Base-by-base conservation (phyloP, 2,329 filamentous ascomycete species). In the Metarhizium brunneum region DNA sequence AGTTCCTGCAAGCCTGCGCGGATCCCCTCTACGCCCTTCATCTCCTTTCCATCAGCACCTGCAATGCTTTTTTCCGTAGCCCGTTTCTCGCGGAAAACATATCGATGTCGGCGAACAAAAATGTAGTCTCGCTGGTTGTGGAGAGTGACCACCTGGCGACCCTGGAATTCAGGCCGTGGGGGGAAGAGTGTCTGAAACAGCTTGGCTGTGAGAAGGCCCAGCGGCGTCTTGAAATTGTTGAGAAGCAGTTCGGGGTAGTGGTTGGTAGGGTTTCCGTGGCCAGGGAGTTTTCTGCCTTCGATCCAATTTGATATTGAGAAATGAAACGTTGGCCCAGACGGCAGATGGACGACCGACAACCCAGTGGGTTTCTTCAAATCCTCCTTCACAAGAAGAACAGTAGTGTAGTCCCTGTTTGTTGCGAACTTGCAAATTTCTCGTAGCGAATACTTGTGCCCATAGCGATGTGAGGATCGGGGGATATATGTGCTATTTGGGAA, bases 51-150 rank as follows among this genome's bases (percentile, higher is more conserved):
- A 64, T 97, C 90, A 1, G 87, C 77, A 4, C 83, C 88, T 4
- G 89, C 80, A 1, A 96, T 88, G 55, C 84, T 86, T 76, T 96
- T 96, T 74, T 97, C 94, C 0, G 86, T 91, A 55, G 83, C 78
- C 11, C 87, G 80, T 76, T 94, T 95, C 57, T 97, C 90, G 14
- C 94, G 82, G 74, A 99, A 96, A 1, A 95, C 82, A 66, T 99
- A 99, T 50, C 94, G 80, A 71, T 97, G 92, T 42, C 92, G 79
- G 5, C 94, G 81, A 53, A 97, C 80, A 69, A 99, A 99, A 63
- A 97, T 94, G 71, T 92, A 97, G 71, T 97, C 92, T 60, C 92
- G 86, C 75, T 96, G 92, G 64, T 96, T 96, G 71, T 96, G 91
- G 53, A 96, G 73, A 1, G 92, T 96, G 8, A 96, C 84, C 1